Percentiles rank a stretch among this genome's conserved stretches.
Evolutionary conservation across 2,329 filamentous ascomycete species (phyloP).

Genomic region (Thielaviopsis euricoi): DNA sequence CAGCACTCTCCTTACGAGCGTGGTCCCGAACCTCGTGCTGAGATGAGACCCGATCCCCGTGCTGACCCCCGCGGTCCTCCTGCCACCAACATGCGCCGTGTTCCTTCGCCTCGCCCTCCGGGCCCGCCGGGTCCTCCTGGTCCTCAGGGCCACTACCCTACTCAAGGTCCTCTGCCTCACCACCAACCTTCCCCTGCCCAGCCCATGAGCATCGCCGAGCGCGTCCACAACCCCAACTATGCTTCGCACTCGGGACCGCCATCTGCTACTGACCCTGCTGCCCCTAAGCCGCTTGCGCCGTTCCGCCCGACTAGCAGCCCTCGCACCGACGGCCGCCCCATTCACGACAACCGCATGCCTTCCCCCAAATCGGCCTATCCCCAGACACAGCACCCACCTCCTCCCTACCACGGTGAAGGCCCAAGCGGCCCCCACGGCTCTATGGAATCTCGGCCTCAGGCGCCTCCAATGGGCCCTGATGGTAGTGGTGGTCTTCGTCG

Average conservation of each 20-base stretch:
- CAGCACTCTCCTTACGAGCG: slow-evolving; percentile 38
- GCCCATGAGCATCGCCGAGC: slow-evolving; percentile 21
- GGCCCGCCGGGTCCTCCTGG: slow-evolving; percentile 35
- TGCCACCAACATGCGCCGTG: slow-evolving; percentile 20
- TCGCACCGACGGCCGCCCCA: slow-evolving; percentile 64
- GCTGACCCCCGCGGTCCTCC: slow-evolving; percentile 20
- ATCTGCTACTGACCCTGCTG: slow-evolving; percentile 9
- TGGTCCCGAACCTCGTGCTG: slow-evolving; percentile 12
- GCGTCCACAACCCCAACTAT: slow-evolving; percentile 44
- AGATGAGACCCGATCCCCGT: slow-evolving; percentile 4
- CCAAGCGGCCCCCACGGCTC: slow-evolving; percentile 29
- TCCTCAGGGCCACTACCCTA: slow-evolving; percentile 27
- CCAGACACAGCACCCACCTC: slow-evolving; percentile 44
- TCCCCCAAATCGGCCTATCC: slow-evolving; percentile 81
- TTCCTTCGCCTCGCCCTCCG: slow-evolving; percentile 9
- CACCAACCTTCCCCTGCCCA: slow-evolving; percentile 21
- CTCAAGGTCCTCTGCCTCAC: slow-evolving; percentile 13
- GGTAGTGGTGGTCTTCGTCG: slow-evolving; percentile 44
- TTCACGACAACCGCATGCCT: slow-evolving; percentile 72
- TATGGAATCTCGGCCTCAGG: slow-evolving; percentile 41
- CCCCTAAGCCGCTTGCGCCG: slow-evolving; percentile 29
- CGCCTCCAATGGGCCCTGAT: slow-evolving; percentile 40
- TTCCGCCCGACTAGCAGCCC: slow-evolving; percentile 62
- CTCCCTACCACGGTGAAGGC: slow-evolving; percentile 49
- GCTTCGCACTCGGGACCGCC: slow-evolving; percentile 29